Conservation (phyloP, 176 grass and related monocot genomes). For the Phoenix dactylifera region DNA sequence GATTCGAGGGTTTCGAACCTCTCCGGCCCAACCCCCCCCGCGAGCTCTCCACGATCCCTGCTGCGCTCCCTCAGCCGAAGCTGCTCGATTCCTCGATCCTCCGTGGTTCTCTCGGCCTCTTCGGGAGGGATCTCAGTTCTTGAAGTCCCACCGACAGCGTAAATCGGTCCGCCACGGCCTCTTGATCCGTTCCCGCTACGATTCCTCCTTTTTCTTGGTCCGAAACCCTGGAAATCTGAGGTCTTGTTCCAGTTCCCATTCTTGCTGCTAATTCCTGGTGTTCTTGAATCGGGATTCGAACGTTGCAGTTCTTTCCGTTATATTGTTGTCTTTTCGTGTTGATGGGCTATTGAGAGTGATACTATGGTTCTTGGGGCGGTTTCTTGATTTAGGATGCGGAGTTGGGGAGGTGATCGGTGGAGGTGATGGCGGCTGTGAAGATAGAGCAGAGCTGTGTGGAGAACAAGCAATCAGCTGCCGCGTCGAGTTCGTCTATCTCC, state of each 20-base stretch:
- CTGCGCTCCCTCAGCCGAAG: constrained; percentile 9
- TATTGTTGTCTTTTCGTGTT: no score
- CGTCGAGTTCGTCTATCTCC: constrained; percentile 79
- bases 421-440: not conserved
- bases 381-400: constrained; percentile 19
- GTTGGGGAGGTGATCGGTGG: constrained; percentile 29
- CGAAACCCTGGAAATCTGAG: constrained; percentile 33
- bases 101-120: no score
- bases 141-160: no score
- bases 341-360: constrained; percentile 5
- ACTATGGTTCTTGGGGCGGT: not conserved
- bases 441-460: constrained; percentile 65
- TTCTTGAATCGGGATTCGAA: constrained; percentile 22
- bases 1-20: constrained; percentile 67
- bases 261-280: constrained; percentile 26
- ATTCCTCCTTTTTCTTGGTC: constrained; percentile 22
- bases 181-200: no score
- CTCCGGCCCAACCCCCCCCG: constrained; percentile 3
- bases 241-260: constrained; percentile 14
- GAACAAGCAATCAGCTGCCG: constrained; percentile 71
- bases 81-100: constrained; percentile 5
- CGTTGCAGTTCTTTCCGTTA: not conserved
- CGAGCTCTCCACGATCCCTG: constrained; percentile 25
- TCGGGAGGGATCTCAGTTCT: no score
- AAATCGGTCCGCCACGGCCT: no score